Evolutionary conservation across 2,329 filamentous ascomycete species (phyloP).

Genomic region (Lojkania enalia): DNA sequence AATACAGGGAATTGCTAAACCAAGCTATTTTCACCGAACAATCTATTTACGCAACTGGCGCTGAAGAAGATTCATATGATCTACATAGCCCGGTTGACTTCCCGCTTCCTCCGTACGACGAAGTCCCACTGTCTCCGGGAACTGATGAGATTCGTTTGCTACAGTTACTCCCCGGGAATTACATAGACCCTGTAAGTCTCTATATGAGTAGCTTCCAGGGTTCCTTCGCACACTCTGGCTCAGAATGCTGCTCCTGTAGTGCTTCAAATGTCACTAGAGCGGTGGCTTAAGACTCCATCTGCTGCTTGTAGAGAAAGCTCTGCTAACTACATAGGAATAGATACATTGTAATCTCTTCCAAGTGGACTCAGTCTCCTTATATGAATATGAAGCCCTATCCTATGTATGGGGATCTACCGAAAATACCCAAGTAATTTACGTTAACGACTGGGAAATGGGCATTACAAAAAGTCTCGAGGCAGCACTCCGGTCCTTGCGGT

Average conservation of each 20-base stretch:
- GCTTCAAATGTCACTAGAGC: no score
- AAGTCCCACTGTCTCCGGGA: not conserved
- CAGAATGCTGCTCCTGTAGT: no score
- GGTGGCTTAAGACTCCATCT: no score
- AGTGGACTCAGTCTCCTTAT: conserved; percentile 4
- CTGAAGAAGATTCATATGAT: no score
- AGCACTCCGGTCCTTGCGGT: conserved; percentile 3
- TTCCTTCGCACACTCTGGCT: no score
- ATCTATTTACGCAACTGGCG: no score
- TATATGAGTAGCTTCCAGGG: no score
- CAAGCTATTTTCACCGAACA: not conserved
- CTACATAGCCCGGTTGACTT: no score
- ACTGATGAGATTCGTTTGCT: conserved; percentile 6
- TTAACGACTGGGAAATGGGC: conserved; percentile 6
- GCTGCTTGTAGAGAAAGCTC: no score
- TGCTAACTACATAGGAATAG: no score
- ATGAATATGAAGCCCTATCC: conserved; percentile 9
- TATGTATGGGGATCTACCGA: conserved; percentile 14
- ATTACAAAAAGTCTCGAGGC: conserved; percentile 6
- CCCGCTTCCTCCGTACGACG: conserved; percentile 8
- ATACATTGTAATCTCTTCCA: conserved; percentile 9
- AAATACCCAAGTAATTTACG: conserved; percentile 2
- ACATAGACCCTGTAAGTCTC: conserved; percentile 1
- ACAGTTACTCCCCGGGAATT: conserved; percentile 7
- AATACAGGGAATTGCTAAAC: not conserved